phyloP scores from a whole-genome alignment of 257 asterid genomes.

The Gentiana straminea region DNA sequence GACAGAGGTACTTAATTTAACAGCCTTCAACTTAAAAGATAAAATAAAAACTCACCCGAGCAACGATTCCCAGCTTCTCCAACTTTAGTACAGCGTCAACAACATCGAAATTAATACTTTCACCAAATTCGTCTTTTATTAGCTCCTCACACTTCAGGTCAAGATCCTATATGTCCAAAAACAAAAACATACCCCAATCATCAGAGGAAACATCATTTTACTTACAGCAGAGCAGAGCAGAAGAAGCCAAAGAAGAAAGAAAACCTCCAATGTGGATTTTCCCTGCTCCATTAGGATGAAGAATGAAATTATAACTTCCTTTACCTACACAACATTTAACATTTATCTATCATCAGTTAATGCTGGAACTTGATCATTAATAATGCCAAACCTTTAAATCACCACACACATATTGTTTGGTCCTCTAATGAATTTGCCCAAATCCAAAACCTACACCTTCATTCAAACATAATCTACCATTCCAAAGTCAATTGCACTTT shows the following conservation, averaged over 20 bases:
- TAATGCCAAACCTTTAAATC: background rate
- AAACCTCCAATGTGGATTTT: slow-evolving; percentile 86
- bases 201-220: slow-evolving; percentile 6
- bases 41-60: slow-evolving; percentile 48
- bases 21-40: too few relatives aligned
- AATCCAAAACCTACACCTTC: too few relatives aligned
- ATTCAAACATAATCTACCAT: too few relatives aligned
- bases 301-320: slow-evolving; percentile 91
- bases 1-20: too few relatives aligned
- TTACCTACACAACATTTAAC: slow-evolving; percentile 51
- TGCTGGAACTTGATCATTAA: background rate
- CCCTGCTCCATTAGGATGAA: slow-evolving; percentile 97
- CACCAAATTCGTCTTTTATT: slow-evolving; percentile 85
- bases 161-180: slow-evolving; percentile 55
- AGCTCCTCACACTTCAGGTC: slow-evolving; percentile 84
- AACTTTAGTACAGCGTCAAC: slow-evolving; percentile 85
- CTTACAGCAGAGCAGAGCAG: background rate
- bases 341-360: background rate
- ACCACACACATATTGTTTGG: too few relatives aligned
- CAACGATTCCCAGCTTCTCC: slow-evolving; percentile 82
- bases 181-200: slow-evolving; percentile 7
- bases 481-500: too few relatives aligned
- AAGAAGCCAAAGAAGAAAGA: slow-evolving; percentile 2
- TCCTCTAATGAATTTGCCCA: too few relatives aligned
- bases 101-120: slow-evolving; percentile 78